Percentiles rank a stretch among this genome's conserved stretches.
phyloP scores from a whole-genome alignment of 2,329 filamentous ascomycete genomes.

The Trichoderma arundinaceum region DNA sequence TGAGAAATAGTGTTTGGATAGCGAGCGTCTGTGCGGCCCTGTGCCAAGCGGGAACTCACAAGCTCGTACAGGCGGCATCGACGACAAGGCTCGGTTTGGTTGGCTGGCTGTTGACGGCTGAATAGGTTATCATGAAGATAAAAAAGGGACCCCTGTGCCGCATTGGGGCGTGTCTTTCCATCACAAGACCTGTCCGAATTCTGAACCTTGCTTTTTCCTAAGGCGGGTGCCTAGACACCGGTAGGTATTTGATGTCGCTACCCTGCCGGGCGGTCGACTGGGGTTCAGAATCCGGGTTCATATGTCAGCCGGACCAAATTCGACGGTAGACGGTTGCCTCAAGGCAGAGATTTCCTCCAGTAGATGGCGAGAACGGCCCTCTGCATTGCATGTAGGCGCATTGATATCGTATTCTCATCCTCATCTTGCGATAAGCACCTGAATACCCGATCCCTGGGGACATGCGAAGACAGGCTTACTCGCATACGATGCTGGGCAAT shows the following conservation, averaged over 20 bases:
- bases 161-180: conserved; percentile 5
- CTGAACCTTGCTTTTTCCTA: not conserved
- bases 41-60: not conserved
- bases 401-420: conserved; percentile 7
- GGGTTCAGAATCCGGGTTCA: conserved; percentile 10
- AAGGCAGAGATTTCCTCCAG: not conserved
- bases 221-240: conserved; percentile 5
- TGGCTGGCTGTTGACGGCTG: conserved; percentile 4
- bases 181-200: conserved; percentile 14
- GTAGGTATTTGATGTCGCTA: not conserved
- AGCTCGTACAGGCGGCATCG: not conserved
- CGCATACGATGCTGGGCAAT: not conserved
- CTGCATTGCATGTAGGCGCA: conserved; percentile 2
- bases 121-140: not conserved
- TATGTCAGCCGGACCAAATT: conserved; percentile 18
- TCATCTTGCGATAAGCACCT: not conserved
- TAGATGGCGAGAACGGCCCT: not conserved
- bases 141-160: not conserved
- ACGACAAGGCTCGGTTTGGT: not conserved
- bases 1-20: not conserved
- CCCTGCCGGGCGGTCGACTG: conserved; percentile 15
- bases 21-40: not conserved
- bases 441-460: not conserved
- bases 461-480: not conserved
- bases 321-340: conserved; percentile 2